phyloP scores from a whole-genome alignment of 225 moss, liverwort and hornwort genomes.

The Rhytidiadelphus loreus region DNA sequence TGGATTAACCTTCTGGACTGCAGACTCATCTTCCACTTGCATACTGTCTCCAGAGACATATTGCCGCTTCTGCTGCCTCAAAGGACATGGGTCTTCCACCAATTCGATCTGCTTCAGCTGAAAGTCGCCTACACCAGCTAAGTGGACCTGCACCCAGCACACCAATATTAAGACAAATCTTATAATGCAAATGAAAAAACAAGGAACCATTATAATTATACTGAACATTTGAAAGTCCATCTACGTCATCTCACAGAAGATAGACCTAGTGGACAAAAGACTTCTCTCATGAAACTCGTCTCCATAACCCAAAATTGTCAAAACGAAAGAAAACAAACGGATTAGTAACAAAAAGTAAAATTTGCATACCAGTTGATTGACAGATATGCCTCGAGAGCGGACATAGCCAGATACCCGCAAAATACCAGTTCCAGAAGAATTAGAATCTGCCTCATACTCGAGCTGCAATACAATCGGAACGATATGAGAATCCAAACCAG shows the following conservation, averaged over 20 bases:
- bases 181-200: not conserved
- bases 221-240: not conserved
- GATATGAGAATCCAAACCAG: not conserved
- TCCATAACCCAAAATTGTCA: not conserved
- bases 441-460: constrained; percentile 30
- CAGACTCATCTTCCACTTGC: constrained; percentile 25
- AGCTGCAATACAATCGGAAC: constrained; percentile 38
- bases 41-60: constrained; percentile 17
- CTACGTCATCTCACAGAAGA: not conserved
- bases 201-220: not conserved
- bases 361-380: constrained; percentile 78
- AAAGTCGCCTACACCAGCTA: constrained; percentile 92
- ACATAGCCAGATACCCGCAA: constrained; percentile 75
- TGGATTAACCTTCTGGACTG: constrained; percentile 16
- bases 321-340: not conserved
- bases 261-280: not conserved
- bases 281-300: not conserved
- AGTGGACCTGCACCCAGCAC: constrained; percentile 52
- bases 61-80: constrained; percentile 39
- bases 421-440: constrained; percentile 39
- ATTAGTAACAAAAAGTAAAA: not conserved
- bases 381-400: constrained; percentile 77
- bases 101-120: constrained; percentile 72
- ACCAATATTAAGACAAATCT: not conserved
- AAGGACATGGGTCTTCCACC: constrained; percentile 65